These are phyloP conservation scores for Penicillium cataractarum DNA, from an alignment of 495 filamentous ascomycete genomes.

Conservation along the genomic window DNA sequence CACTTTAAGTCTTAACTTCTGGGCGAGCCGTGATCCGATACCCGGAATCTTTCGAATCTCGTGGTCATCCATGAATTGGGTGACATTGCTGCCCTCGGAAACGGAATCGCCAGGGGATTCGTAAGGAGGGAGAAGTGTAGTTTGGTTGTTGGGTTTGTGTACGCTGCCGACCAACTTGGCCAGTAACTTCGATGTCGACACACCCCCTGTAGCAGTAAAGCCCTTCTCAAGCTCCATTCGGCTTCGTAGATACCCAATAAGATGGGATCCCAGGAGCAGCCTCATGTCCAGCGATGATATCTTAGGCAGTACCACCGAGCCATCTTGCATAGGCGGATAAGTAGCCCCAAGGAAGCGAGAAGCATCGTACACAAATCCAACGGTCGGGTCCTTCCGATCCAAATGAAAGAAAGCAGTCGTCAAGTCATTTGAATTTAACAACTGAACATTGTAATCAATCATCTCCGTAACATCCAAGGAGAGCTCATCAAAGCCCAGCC, in stretches of 20 bases:
- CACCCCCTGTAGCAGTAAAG: slow-evolving; percentile 85
- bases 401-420: slow-evolving; percentile 77
- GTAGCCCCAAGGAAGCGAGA: slow-evolving; percentile 60
- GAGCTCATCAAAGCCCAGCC: slow-evolving; percentile 85
- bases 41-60: slow-evolving; percentile 83
- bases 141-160: slow-evolving; percentile 86
- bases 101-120: slow-evolving; percentile 21
- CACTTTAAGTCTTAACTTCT: slow-evolving; percentile 66
- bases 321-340: slow-evolving; percentile 43
- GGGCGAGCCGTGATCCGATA: slow-evolving; percentile 78
- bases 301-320: not conserved
- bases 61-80: slow-evolving; percentile 72
- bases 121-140: slow-evolving; percentile 73
- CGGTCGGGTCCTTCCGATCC: slow-evolving; percentile 71
- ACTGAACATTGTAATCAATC: slow-evolving; percentile 72
- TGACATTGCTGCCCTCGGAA: slow-evolving; percentile 53
- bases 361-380: slow-evolving; percentile 79
- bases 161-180: slow-evolving; percentile 83
- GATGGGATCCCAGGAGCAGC: slow-evolving; percentile 71
- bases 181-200: slow-evolving; percentile 81
- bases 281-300: slow-evolving; percentile 47
- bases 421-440: slow-evolving; percentile 70
- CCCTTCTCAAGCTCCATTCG: slow-evolving; percentile 76
- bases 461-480: slow-evolving; percentile 84
- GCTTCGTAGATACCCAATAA: slow-evolving; percentile 70